Evolutionary conservation across 371 early-diverging fungal genomes (phyloP), one percentile per base, ranked within the genome.

Genomic region (Saksenaea oblongispora): DNA sequence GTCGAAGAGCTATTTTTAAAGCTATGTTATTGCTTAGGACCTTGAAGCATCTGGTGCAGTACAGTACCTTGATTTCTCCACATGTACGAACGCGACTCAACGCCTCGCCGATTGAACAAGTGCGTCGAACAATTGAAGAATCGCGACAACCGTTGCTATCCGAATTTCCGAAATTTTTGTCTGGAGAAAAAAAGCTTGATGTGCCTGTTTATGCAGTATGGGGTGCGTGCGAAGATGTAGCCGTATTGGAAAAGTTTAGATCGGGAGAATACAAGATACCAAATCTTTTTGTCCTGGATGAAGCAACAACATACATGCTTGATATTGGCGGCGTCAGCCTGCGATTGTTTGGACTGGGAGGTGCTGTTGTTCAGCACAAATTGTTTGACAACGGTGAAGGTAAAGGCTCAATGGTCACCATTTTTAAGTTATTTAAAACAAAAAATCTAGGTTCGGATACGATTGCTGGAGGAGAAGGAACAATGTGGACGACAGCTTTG

Each of bases 321-420:
- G 87, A 87, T 34, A 65, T 87, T 37, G 87, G 87, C 22, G 85
- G 85, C 27, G 84, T 87, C 58, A 84, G 76, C 55, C 66, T 89
- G 31, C 73, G 89, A 18, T 70, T 89, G 37, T 87, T 87, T 71
- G 89, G 89, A 13, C 69, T 89, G 37, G 89, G 89, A 47, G 89
- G 89, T 14, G 85, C 86, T 13, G 81, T 87, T 31, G 85, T 87
- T 17, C 86, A 81, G 37, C 87, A 89, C 62, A 89, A 87, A 65
- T 56, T 89, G 27, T 89, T 89, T 65, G 89, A 89, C 69, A 85
- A 87, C 72, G 89, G 89, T 15, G 86, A 87, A 70, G 87, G 89
- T 83, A 74, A 69, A 62, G 27, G n/a, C n/a, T n/a, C n/a, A n/a
- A n/a, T n/a, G n/a, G n/a, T n/a, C n/a, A n/a, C n/a, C n/a, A n/a